Conservation (phyloP, 2,329 filamentous ascomycete genomes). For the Penicillium fuscoglaucum region DNA sequence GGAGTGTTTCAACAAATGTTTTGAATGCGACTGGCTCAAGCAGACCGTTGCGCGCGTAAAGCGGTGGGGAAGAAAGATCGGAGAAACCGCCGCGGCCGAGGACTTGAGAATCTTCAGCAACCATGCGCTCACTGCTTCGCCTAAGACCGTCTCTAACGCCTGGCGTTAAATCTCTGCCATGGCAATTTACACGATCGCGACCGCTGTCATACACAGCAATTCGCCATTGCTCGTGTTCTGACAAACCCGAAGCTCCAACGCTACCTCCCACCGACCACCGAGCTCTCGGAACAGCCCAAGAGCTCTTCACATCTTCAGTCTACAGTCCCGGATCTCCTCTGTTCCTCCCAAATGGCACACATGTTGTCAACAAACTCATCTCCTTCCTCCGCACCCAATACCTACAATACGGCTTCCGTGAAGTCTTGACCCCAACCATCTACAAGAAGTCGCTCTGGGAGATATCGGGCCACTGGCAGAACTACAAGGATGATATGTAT, state of each 20-base stretch:
- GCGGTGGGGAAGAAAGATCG: conserved; percentile 25
- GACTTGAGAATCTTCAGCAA: conserved; percentile 15
- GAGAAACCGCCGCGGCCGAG: conserved; percentile 13
- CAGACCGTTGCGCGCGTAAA: conserved; percentile 13
- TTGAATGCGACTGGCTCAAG: conserved; percentile 1
- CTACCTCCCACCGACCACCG: conserved; percentile 52
- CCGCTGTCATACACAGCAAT: conserved; percentile 20
- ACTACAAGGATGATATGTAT: conserved; percentile 92
- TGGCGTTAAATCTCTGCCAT: not conserved
- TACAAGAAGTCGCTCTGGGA: conserved; percentile 89
- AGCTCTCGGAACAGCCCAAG: conserved; percentile 56
- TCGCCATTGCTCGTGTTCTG: conserved; percentile 26
- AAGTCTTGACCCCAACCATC: conserved; percentile 86
- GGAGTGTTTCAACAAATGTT: not conserved
- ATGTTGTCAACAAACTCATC: conserved; percentile 80
- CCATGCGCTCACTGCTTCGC: conserved; percentile 26
- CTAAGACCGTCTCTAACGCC: conserved; percentile 18
- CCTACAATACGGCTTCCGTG: conserved; percentile 78
- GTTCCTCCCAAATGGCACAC: conserved; percentile 77
- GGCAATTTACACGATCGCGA: conserved; percentile 11
- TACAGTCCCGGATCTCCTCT: conserved; percentile 86
- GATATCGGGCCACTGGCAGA: conserved; percentile 81
- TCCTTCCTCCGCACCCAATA: conserved; percentile 83
- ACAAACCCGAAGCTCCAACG: conserved; percentile 25
- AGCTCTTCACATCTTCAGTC: conserved; percentile 74